Conservation (phyloP, 345 rosid genomes). For the Corymbia maculata region DNA sequence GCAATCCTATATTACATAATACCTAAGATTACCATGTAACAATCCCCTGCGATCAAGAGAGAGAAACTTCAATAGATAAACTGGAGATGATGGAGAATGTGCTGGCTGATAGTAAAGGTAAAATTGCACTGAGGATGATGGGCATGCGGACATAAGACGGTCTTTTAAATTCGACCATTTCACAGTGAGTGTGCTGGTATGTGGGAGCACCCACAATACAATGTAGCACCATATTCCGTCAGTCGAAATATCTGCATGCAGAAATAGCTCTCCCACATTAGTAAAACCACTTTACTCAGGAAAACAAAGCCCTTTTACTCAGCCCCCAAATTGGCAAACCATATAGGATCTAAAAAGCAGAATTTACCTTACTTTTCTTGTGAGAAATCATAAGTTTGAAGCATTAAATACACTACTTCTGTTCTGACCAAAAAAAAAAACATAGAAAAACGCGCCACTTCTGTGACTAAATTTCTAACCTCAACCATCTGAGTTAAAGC, state of each 20-base stretch:
- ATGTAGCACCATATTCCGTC: conserved; percentile 86
- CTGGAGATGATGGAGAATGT: conserved; percentile 25
- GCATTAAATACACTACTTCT: background rate
- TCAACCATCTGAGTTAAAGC: background rate
- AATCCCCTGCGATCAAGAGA: conserved; percentile 56
- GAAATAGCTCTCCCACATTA: background rate
- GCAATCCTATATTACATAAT: background rate
- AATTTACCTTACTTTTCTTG: background rate
- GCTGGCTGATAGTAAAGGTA: conserved; percentile 26
- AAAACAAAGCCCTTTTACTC: background rate
- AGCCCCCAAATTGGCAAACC: background rate
- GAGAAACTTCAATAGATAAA: conserved; percentile 67
- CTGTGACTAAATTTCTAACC: background rate
- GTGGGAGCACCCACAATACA: conserved; percentile 71
- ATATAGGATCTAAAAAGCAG: background rate
- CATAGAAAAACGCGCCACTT: background rate
- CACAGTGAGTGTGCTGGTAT: conserved; percentile 21
- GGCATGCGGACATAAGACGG: conserved; percentile 62
- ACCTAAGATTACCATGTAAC: conserved; percentile 47
- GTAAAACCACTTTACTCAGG: background rate
- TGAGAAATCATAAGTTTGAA: background rate
- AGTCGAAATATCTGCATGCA: conserved; percentile 63
- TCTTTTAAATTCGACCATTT: conserved; percentile 73
- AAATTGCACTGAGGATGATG: conserved; percentile 37
- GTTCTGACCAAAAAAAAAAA: background rate